Percentiles rank a stretch among this genome's conserved stretches.
phyloP scores from a whole-genome alignment of 2,329 filamentous ascomycete genomes.

The Chaetomium sp. region DNA sequence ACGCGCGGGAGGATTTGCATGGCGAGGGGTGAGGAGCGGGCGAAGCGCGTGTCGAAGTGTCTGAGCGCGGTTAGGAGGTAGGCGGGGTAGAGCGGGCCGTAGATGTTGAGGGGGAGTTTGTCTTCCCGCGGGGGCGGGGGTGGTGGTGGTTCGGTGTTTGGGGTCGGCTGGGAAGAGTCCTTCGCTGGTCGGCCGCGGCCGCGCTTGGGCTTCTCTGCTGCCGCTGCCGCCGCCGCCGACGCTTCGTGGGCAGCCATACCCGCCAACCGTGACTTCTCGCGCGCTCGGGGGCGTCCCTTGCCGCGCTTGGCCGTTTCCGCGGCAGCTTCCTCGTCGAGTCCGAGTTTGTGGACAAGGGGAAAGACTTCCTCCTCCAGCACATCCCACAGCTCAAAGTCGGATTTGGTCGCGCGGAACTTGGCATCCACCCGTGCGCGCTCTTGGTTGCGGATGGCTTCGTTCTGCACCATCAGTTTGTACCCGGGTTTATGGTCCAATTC shows the following conservation, averaged over 20 bases:
- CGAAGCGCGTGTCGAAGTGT: constrained; percentile 52
- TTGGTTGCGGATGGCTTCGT: constrained; percentile 34
- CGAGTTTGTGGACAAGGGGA: constrained; percentile 48
- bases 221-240: too few relatives aligned
- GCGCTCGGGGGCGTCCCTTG: constrained; percentile 1
- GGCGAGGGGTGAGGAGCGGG: constrained; percentile 49
- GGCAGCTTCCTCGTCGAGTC: constrained; percentile 36
- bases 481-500: background rate
- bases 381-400: constrained; percentile 61
- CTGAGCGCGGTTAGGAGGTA: constrained; percentile 52
- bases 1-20: constrained; percentile 60
- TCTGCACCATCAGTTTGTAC: constrained; percentile 27
- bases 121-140: constrained; percentile 11
- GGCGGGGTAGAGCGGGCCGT: constrained; percentile 59
- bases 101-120: constrained; percentile 44
- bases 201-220: too few relatives aligned
- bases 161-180: too few relatives aligned
- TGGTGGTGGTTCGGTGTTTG: too few relatives aligned
- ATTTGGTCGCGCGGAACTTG: constrained; percentile 47
- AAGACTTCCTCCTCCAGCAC: constrained; percentile 63
- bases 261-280: too few relatives aligned
- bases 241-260: too few relatives aligned
- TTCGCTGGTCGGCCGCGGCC: too few relatives aligned
- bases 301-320: constrained; percentile 3
- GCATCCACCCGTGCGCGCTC: constrained; percentile 48